Base-by-base conservation (phyloP, 306 rosid genomes). In the Vicia sativa region DNA sequence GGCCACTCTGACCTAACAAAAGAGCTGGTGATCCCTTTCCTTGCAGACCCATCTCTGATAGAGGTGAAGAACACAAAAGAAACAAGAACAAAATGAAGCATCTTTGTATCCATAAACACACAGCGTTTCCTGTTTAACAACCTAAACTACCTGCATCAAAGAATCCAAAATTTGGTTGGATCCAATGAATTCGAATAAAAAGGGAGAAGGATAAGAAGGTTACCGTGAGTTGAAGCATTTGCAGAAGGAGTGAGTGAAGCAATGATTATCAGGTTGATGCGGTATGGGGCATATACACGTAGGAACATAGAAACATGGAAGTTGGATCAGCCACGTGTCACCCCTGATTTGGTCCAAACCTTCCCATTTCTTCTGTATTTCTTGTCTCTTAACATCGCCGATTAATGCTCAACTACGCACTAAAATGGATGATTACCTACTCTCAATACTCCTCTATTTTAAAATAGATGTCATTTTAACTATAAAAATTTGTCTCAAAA, bases 1-100 rank as follows among this genome's bases (percentile, higher is more conserved):
- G 97, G 95, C 79, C 74, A 88, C 79, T 82, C 84, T 1, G 96
- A 82, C 50, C 98, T 86, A 45, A 90, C 15, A 72, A 88, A 93
- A 58, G 78, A 60, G 77, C 98, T 93, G 4, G 97, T 90, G 66
- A 86, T 77, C 68, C 98, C 80, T 34, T 34, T 34, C 38, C 38
- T 7, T 12, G 91, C 97, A 52, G 64, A 82, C 29, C 89, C 91
- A 42, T 58, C 62, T 49, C 70, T 70, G 53, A 84, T 54, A 62
- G 28, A 67, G 79, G 74, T 75, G 65, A 82, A 68, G 7, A 83
- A 74, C 43, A 93, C 63, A 62, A 83, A 82, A 37, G 74, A 79
- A 72, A 78, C 72, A 65, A 88, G 61, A 55, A 78, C 59, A 14
- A 79, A 60, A 42, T 34, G 85, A 56, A 88, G 79, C 79, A 85